Conservation (phyloP, 176 grass and related monocot genomes). For the Zea luxurians region DNA sequence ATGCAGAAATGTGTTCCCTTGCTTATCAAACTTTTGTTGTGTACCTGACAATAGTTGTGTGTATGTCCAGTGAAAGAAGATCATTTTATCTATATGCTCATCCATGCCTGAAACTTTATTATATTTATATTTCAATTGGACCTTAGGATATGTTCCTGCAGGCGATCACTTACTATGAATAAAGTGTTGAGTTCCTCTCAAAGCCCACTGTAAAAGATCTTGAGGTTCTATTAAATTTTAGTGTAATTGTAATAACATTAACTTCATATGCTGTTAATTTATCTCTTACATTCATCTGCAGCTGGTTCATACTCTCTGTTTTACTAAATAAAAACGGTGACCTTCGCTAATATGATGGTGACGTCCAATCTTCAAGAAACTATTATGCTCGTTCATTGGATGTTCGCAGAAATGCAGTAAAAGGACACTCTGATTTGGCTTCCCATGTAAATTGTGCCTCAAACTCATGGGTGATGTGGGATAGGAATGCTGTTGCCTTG, state of each 20-base stretch:
- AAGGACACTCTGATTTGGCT: conserved; percentile 65
- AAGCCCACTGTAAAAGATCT: conserved; percentile 73
- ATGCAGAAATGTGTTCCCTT: no score
- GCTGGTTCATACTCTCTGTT: conserved; percentile 87
- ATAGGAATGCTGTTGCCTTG: background rate
- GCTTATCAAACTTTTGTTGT: no score
- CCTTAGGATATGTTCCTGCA: conserved; percentile 67
- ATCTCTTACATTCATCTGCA: conserved; percentile 47
- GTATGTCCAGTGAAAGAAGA: no score
- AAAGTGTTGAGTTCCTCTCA: conserved; percentile 73
- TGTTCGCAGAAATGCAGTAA: conserved; percentile 69
- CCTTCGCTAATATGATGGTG: conserved; percentile 75
- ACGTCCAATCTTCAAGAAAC: conserved; percentile 83
- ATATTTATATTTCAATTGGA: conserved; percentile 49
- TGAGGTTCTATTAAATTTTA: conserved; percentile 58
- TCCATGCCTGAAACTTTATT: no score
- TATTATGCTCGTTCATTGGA: conserved; percentile 82
- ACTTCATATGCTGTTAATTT: background rate
- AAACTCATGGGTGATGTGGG: background rate
- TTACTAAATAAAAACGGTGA: conserved; percentile 95
- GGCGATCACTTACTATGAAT: conserved; percentile 85
- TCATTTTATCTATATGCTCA: no score
- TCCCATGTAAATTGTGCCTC: conserved; percentile 56
- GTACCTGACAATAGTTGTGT: no score
- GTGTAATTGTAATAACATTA: background rate